Evolutionary conservation across 2,329 filamentous ascomycete species (phyloP).

Genomic region (Calonectria pseudoreteaudii): DNA sequence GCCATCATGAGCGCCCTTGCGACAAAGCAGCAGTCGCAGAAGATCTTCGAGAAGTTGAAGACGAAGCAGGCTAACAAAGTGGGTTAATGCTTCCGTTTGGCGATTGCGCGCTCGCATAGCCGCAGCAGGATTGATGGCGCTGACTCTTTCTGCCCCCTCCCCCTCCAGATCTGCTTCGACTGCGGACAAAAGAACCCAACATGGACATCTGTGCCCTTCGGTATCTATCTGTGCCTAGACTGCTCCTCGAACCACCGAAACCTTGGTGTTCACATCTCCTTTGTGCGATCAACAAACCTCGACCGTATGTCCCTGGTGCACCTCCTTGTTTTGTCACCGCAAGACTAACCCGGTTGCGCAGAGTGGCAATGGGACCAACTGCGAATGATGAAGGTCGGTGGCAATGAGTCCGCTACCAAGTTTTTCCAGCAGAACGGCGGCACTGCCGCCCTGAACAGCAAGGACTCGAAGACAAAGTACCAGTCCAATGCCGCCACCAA

Average conservation of each 20-base stretch:
- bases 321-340: neutral
- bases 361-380: constrained; percentile 99
- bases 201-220: constrained; percentile 97
- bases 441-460: constrained; percentile 92
- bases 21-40: constrained; percentile 93
- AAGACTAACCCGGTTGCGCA: constrained; percentile 48
- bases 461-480: constrained; percentile 97
- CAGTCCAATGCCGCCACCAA: constrained; percentile 92
- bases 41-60: constrained; percentile 98
- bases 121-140: neutral
- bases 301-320: constrained; percentile 77
- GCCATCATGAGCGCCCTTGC: constrained; percentile 76
- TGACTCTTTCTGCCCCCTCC: constrained; percentile 18
- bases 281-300: constrained; percentile 97
- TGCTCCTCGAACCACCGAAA: constrained; percentile 98
- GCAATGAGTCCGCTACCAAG: constrained; percentile 97
- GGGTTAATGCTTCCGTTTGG: constrained; percentile 42
- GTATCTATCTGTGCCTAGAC: constrained; percentile 97
- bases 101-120: neutral
- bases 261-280: constrained; percentile 98
- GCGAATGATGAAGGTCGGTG: constrained; percentile 96
- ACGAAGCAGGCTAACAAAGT: constrained; percentile 95
- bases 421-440: constrained; percentile 98
- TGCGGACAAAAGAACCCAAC: constrained; percentile 98
- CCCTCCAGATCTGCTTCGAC: constrained; percentile 92